These are phyloP conservation scores for Neofusicoccum umdonicola DNA, from an alignment of 2,329 filamentous ascomycete species.

Conservation along the genomic window DNA sequence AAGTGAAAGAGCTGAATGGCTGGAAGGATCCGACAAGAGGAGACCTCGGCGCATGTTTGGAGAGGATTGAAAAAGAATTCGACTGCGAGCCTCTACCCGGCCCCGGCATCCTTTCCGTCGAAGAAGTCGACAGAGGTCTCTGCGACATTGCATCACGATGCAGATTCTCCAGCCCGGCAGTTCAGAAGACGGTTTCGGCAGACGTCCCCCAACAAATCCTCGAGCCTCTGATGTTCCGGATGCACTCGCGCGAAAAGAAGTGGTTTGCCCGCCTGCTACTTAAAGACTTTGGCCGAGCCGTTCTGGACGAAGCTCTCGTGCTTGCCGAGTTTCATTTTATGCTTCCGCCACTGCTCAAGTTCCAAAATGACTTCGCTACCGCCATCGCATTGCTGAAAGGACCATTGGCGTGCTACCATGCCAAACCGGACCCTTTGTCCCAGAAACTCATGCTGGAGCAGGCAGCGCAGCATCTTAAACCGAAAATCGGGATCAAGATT, in stretches of 20 bases:
- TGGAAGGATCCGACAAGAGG: conserved; percentile 60
- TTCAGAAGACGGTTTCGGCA: conserved; percentile 24
- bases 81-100: conserved; percentile 42
- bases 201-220: conserved; percentile 43
- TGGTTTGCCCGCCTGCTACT: conserved; percentile 82
- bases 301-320: conserved; percentile 57
- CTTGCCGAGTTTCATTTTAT: conserved; percentile 65
- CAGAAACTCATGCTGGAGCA: conserved; percentile 33
- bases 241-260: conserved; percentile 71
- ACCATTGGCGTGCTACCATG: conserved; percentile 38
- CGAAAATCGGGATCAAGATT: conserved; percentile 45
- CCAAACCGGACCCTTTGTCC: conserved; percentile 33
- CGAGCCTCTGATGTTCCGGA: conserved; percentile 55
- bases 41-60: conserved; percentile 71
- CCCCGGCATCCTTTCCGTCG: conserved; percentile 57
- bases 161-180: conserved; percentile 65
- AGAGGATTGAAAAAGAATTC: conserved; percentile 61
- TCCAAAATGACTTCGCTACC: conserved; percentile 65
- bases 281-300: conserved; percentile 69
- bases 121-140: conserved; percentile 69
- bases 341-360: conserved; percentile 66
- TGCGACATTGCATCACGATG: conserved; percentile 65
- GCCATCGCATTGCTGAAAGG: conserved; percentile 57
- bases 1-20: conserved; percentile 59
- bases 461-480: conserved; percentile 38